A percentile compares a stretch with the other conserved stretches of the same genome.
Conservation (phyloP, 2,329 filamentous ascomycete species). For the Domatiomyces globalis region DNA sequence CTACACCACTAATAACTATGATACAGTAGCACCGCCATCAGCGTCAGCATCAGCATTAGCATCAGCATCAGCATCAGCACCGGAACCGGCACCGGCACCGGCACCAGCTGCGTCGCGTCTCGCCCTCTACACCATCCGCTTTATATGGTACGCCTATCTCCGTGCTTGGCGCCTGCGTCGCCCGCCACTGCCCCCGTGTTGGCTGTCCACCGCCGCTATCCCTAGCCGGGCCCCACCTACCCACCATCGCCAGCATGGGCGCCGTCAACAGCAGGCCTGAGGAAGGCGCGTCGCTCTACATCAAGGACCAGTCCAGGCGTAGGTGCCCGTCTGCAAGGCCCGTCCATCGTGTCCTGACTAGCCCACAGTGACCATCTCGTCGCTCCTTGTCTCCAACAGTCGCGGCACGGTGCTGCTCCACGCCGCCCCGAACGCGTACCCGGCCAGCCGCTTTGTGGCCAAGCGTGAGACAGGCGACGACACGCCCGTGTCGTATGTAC, state of each 20-base stretch:
- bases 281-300: constrained; percentile 63
- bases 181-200: neutral
- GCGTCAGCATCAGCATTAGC: neutral
- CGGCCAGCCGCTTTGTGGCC: constrained; percentile 62
- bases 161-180: neutral
- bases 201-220: neutral
- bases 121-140: neutral
- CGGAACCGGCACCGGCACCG: too few relatives aligned
- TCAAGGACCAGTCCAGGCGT: constrained; percentile 89
- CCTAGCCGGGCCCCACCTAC: neutral
- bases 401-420: constrained; percentile 63
- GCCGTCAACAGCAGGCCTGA: constrained; percentile 80
- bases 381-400: constrained; percentile 65
- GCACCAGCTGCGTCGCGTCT: neutral
- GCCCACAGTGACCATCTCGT: constrained; percentile 66
- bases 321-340: constrained; percentile 26
- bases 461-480: constrained; percentile 60
- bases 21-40: too few relatives aligned
- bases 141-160: neutral
- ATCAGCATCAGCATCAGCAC: too few relatives aligned
- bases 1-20: too few relatives aligned
- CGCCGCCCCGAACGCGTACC: constrained; percentile 73
- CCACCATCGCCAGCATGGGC: constrained; percentile 50
- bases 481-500: constrained; percentile 67
- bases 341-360: constrained; percentile 10